These are phyloP conservation scores for Telfairia occidentalis DNA, from an alignment of 331 rosid species.

Conservation along the genomic window DNA sequence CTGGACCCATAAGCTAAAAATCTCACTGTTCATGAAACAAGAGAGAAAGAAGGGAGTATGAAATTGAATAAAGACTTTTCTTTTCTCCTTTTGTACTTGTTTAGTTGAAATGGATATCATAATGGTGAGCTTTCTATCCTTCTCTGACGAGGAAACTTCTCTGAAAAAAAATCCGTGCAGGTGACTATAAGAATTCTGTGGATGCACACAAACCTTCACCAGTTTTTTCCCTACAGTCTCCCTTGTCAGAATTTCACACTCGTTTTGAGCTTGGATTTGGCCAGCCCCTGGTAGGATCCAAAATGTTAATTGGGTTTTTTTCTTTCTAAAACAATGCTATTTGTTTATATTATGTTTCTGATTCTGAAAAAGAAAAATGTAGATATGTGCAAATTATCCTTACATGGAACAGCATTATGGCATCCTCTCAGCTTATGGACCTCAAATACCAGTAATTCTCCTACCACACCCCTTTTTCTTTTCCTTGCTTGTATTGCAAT, in stretches of 20 bases:
- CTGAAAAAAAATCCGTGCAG: constrained; percentile 18
- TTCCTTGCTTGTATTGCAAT: background rate
- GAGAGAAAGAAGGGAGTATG: background rate
- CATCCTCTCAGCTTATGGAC: constrained; percentile 65
- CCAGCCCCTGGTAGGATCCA: constrained; percentile 55
- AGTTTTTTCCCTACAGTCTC: constrained; percentile 43
- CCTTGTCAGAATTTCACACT: constrained; percentile 31
- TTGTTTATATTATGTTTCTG: background rate
- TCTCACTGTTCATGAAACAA: background rate
- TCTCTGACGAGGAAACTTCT: background rate
- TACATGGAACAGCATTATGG: constrained; percentile 64
- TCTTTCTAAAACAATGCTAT: background rate
- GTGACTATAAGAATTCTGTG: constrained; percentile 43
- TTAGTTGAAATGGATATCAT: background rate
- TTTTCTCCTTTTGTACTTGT: background rate
- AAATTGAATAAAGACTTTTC: background rate
- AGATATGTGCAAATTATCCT: constrained; percentile 56
- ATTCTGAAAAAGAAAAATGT: background rate
- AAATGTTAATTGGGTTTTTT: background rate
- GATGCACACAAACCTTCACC: constrained; percentile 41
- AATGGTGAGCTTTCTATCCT: background rate
- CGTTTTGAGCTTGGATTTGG: constrained; percentile 68
- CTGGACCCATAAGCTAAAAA: background rate
- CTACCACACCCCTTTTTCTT: constrained; percentile 7
- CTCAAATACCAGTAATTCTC: constrained; percentile 53